Evolutionary conservation across 352 stramenopile genomes (phyloP).

Genomic region (Thraustotheca clavata): DNA sequence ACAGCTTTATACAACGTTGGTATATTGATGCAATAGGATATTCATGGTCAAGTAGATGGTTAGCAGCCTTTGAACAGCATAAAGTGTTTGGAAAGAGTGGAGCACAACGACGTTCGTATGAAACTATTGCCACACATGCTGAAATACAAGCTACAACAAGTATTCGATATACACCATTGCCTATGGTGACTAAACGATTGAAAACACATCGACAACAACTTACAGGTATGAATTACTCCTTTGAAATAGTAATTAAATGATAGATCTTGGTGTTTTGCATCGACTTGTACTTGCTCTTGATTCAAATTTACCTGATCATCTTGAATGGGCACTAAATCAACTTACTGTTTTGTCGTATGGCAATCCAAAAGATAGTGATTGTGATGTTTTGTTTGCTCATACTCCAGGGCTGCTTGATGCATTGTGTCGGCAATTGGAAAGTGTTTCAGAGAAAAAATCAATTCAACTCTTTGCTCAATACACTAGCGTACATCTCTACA

Average conservation of each 20-base stretch:
- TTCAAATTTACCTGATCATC: conserved; percentile 45
- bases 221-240: conserved; percentile 1
- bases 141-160: conserved; percentile 63
- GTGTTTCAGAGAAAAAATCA: neutral
- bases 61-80: conserved; percentile 66
- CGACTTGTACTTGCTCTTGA: conserved; percentile 62
- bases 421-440: conserved; percentile 44
- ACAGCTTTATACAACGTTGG: conserved; percentile 26
- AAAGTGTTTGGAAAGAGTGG: conserved; percentile 58
- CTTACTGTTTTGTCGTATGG: conserved; percentile 67
- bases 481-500: neutral
- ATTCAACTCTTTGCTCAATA: neutral
- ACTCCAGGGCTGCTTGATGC: conserved; percentile 63
- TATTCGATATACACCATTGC: conserved; percentile 50
- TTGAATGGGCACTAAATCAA: conserved; percentile 51
- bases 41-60: conserved; percentile 21
- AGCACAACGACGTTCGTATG: conserved; percentile 22
- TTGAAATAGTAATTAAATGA: too few species aligned
- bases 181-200: conserved; percentile 48
- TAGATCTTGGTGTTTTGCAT: conserved; percentile 54
- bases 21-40: neutral
- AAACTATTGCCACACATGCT: conserved; percentile 43
- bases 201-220: conserved; percentile 46
- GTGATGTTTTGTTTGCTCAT: conserved; percentile 53
- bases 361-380: conserved; percentile 32